A percentile compares a stretch with the other conserved stretches of the same genome.
Evolutionary conservation across 441 rosid genomes (phyloP).

Genomic region (Euphorbia schlechtendalii): DNA sequence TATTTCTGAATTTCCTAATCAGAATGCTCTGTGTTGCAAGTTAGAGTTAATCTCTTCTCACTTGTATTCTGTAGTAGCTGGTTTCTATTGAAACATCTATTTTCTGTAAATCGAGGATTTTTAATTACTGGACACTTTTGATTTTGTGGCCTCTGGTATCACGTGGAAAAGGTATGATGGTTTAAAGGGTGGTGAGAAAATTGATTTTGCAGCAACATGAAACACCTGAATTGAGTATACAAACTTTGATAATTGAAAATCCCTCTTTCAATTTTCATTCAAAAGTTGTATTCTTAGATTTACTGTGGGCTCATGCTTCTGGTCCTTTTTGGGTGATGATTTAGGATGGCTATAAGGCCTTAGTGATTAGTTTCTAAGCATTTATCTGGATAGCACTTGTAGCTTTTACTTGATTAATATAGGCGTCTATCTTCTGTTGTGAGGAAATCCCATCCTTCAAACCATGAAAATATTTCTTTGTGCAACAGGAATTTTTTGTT

Average conservation of each 20-base stretch:
- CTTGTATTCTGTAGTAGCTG: neutral
- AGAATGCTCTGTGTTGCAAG: neutral
- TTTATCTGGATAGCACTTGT: neutral
- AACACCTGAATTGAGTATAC: neutral
- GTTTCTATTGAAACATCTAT: neutral
- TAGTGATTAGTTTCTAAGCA: neutral
- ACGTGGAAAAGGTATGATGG: neutral
- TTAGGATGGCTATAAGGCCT: neutral
- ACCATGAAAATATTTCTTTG: neutral
- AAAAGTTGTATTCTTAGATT: neutral
- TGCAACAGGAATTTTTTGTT: neutral
- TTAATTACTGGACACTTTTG: too few relatives aligned
- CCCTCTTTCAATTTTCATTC: neutral
- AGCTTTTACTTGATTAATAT: neutral
- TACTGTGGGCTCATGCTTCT: neutral
- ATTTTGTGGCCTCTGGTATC: neutral
- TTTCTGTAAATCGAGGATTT: neutral
- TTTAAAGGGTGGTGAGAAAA: neutral
- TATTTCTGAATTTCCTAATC: neutral
- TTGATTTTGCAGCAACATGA: conserved; percentile 2
- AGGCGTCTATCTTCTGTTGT: neutral
- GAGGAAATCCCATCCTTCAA: neutral
- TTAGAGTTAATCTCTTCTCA: neutral
- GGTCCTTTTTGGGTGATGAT: neutral
- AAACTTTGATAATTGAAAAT: neutral